These are phyloP conservation scores for Brasilioporus rufonigricans DNA, from an alignment of 768 basidiomycete species.

Conservation along the genomic window DNA sequence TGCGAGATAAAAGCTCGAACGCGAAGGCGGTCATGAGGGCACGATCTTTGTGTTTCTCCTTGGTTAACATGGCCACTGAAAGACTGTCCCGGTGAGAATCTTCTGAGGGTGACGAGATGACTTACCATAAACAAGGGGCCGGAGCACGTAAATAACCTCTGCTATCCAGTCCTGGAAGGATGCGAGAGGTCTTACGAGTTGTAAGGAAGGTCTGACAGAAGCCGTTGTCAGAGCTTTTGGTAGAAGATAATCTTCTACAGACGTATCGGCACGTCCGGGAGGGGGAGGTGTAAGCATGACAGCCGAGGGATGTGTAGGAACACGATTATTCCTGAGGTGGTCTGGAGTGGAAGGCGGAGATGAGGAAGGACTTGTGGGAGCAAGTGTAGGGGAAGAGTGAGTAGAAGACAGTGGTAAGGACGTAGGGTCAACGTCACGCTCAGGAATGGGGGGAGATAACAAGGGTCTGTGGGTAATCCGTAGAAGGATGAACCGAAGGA, in stretches of 20 bases:
- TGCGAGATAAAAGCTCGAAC: conserved; percentile 73
- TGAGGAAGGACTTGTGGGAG: conserved; percentile 52
- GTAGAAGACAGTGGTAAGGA: conserved; percentile 53
- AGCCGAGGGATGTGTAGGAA: conserved; percentile 62
- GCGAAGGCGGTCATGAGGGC: conserved; percentile 63
- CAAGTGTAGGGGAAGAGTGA: conserved; percentile 58
- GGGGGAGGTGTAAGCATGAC: conserved; percentile 52
- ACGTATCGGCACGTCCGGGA: conserved; percentile 48
- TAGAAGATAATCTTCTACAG: conserved; percentile 79
- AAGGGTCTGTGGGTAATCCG: conserved; percentile 75
- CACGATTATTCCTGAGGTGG: conserved; percentile 77
- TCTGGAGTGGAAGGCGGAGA: conserved; percentile 68
- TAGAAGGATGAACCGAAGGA: conserved; percentile 71
- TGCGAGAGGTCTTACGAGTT: conserved; percentile 59
- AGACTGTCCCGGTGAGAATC: background rate
- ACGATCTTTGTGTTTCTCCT: conserved; percentile 38
- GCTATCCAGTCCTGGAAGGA: conserved; percentile 72
- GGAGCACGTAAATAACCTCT: conserved; percentile 66
- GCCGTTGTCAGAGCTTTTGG: conserved; percentile 75
- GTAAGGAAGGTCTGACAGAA: conserved; percentile 67
- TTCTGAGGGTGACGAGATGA: conserved; percentile 11
- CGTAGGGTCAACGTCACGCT: conserved; percentile 83
- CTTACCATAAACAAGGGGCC: conserved; percentile 78
- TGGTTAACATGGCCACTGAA: conserved; percentile 25
- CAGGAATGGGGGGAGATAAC: conserved; percentile 75